Evolutionary conservation across 1,284 basidiomycete species (phyloP).

Genomic region (Bjerkandera adusta): DNA sequence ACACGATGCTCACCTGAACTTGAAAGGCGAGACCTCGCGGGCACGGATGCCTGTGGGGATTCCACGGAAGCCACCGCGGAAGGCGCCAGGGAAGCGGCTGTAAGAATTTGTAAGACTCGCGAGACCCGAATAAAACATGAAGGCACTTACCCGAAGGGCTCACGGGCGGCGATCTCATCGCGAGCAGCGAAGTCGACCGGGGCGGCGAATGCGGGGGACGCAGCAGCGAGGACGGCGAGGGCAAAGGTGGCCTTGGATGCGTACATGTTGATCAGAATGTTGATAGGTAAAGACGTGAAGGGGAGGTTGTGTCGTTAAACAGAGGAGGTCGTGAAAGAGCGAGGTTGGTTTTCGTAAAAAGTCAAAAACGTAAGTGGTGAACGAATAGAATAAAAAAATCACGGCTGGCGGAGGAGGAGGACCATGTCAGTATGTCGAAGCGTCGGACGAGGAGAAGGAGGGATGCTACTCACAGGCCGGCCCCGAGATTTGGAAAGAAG

Average conservation of each 20-base stretch:
- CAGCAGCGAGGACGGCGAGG: slow-evolving; percentile 2
- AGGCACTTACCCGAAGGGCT: not conserved
- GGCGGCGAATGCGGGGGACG: slow-evolving; percentile 1
- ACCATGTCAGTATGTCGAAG: not conserved
- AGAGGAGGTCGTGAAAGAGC: slow-evolving; percentile 1
- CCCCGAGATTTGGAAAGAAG: slow-evolving; percentile 3
- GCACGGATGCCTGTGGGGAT: too few relatives aligned
- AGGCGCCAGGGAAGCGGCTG: too few relatives aligned
- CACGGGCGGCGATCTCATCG: slow-evolving; percentile 1
- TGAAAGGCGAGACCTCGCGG: too few relatives aligned
- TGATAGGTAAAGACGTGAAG: not conserved
- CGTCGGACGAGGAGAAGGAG: not conserved
- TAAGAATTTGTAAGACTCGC: not conserved
- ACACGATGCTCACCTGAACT: not conserved
- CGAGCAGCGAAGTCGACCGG: not conserved
- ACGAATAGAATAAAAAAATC: not conserved
- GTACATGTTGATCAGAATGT: slow-evolving; percentile 2
- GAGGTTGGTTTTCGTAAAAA: not conserved
- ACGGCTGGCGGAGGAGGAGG: slow-evolving; percentile 1
- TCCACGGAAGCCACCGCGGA: too few relatives aligned
- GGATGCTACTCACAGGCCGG: slow-evolving; percentile 1
- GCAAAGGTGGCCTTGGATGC: slow-evolving; percentile 4
- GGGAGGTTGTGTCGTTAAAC: slow-evolving; percentile 5
- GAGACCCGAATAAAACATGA: not conserved
- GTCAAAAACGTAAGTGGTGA: too few relatives aligned